These are phyloP conservation scores for Pseudogymnoascus sp. DNA, from an alignment of 2,329 filamentous ascomycete genomes.

Conservation along the genomic window DNA sequence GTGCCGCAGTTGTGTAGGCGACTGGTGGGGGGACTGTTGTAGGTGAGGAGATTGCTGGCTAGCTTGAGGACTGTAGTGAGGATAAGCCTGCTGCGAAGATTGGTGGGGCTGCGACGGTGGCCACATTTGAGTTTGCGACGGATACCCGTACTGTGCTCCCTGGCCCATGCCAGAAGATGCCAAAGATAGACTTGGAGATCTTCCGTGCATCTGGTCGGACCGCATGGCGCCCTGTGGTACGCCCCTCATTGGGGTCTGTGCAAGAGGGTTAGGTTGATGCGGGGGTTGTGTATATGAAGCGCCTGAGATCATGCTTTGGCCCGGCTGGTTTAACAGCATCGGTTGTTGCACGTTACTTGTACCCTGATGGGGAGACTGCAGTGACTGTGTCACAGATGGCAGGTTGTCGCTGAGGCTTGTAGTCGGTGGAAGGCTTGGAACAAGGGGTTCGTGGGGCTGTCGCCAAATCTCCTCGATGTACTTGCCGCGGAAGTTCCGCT, in stretches of 20 bases:
- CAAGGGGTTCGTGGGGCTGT: conserved; percentile 70
- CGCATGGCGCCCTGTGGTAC: conserved; percentile 52
- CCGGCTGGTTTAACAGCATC: conserved; percentile 34
- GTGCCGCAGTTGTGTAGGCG: conserved; percentile 54
- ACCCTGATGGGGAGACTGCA: conserved; percentile 51
- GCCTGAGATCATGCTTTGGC: conserved; percentile 37
- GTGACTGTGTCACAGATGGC: conserved; percentile 46
- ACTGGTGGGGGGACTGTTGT: conserved; percentile 44
- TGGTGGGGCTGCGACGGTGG: conserved; percentile 54
- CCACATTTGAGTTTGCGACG: conserved; percentile 56
- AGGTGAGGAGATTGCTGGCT: conserved; percentile 31
- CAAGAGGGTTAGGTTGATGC: conserved; percentile 63
- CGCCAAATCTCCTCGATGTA: conserved; percentile 79
- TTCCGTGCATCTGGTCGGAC: conserved; percentile 57
- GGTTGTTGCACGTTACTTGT: conserved; percentile 49
- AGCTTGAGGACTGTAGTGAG: conserved; percentile 44
- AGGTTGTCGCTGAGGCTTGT: conserved; percentile 34
- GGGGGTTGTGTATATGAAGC: conserved; percentile 64
- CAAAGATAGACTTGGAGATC: conserved; percentile 54
- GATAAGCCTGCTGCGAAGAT: conserved; percentile 49
- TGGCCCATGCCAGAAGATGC: conserved; percentile 47
- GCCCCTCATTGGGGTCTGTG: conserved; percentile 64
- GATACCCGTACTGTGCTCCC: conserved; percentile 51
- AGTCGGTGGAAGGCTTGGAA: conserved; percentile 34
- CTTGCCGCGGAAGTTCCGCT: conserved; percentile 69